A percentile compares a stretch with the other conserved stretches of the same genome.
Evolutionary conservation across 176 grass and related monocot species (phyloP).

Genomic region (Saccharum spontaneum): DNA sequence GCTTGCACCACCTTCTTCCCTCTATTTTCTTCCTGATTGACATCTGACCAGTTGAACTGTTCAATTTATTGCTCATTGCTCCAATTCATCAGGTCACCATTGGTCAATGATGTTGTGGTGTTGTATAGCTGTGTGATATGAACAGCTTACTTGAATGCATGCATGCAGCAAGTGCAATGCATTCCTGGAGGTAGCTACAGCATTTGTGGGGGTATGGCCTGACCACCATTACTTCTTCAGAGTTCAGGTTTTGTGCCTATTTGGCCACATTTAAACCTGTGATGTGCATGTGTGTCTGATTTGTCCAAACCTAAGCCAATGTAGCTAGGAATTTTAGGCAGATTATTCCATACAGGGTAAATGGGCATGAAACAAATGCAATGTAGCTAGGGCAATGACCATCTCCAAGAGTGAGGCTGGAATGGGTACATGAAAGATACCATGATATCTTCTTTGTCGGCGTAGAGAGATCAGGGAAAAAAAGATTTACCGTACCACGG

Average conservation of each 20-base stretch:
- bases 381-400: neutral
- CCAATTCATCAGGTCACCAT: conserved; percentile 25
- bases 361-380: neutral
- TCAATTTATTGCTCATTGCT: conserved; percentile 1
- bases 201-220: neutral
- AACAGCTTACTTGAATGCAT: neutral
- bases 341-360: neutral
- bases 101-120: conserved; percentile 4
- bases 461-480: conserved; percentile 10
- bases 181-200: neutral
- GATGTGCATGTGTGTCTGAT: neutral
- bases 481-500: neutral
- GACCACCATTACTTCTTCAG: neutral
- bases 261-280: conserved; percentile 4
- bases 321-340: neutral
- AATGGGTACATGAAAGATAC: conserved; percentile 1
- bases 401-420: neutral
- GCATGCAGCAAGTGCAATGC: neutral
- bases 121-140: neutral
- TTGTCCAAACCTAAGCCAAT: neutral
- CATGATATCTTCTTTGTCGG: conserved; percentile 24
- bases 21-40: neutral
- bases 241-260: neutral
- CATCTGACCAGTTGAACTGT: neutral
- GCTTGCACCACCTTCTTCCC: conserved; percentile 32